Percentiles rank a stretch among this genome's conserved stretches.
Evolutionary conservation across 495 filamentous ascomycete genomes (phyloP).

Genomic region (Daldinia bambusicola): DNA sequence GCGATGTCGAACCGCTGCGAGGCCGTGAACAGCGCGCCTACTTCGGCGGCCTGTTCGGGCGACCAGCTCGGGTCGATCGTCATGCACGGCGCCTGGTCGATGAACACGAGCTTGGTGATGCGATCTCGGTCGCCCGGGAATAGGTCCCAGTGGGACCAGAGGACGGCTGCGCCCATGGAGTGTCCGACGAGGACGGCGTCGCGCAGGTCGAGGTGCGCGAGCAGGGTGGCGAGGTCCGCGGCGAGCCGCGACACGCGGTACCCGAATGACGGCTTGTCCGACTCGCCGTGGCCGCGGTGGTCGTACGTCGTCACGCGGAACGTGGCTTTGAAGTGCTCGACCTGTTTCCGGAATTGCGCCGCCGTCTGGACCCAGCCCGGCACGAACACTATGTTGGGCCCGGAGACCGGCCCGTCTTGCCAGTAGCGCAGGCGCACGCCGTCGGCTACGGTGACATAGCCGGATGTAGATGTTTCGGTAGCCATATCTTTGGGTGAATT

Average conservation of each 20-base stretch:
- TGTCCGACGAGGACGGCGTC: slow-evolving; percentile 30
- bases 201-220: slow-evolving; percentile 32
- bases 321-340: slow-evolving; percentile 24
- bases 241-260: slow-evolving; percentile 37
- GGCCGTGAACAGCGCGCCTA: slow-evolving; percentile 12
- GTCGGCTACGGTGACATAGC: slow-evolving; percentile 31
- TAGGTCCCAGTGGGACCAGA: slow-evolving; percentile 43
- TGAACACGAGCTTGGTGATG: slow-evolving; percentile 32
- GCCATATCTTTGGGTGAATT: slow-evolving; percentile 14
- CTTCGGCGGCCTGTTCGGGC: slow-evolving; percentile 14
- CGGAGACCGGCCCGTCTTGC: slow-evolving; percentile 23
- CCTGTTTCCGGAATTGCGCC: slow-evolving; percentile 37
- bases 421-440: slow-evolving; percentile 36
- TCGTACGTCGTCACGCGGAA: slow-evolving; percentile 41
- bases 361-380: slow-evolving; percentile 42
- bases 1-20: slow-evolving; percentile 14
- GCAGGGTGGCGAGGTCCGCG: slow-evolving; percentile 30
- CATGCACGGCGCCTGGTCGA: slow-evolving; percentile 33
- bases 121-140: slow-evolving; percentile 29
- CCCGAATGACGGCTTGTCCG: slow-evolving; percentile 40
- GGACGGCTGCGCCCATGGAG: slow-evolving; percentile 32
- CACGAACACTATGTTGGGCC: slow-evolving; percentile 38
- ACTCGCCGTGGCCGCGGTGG: slow-evolving; percentile 44
- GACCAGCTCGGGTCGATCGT: slow-evolving; percentile 33
- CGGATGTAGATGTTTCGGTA: slow-evolving; percentile 1